A percentile compares a stretch with the other conserved stretches of the same genome.
Evolutionary conservation across 805 yeast genomes (phyloP).

Genomic region (Ogataea trehalophila): DNA sequence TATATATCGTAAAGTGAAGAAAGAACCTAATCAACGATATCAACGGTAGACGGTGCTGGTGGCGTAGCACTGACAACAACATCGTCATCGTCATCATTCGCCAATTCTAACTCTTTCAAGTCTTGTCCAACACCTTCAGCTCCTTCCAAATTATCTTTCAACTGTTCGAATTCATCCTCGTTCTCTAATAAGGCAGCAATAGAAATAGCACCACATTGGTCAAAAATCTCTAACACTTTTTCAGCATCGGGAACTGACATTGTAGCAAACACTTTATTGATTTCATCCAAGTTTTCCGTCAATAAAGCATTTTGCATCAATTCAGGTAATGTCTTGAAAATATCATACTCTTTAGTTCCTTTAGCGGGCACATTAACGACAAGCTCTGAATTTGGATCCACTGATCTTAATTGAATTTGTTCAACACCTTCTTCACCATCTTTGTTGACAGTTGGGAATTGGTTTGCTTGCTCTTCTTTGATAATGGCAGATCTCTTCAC

Average conservation of each 20-base stretch:
- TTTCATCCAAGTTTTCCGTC: constrained; percentile 66
- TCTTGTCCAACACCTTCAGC: constrained; percentile 8
- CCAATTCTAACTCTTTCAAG: constrained; percentile 14
- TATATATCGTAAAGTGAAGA: background rate
- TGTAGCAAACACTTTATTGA: constrained; percentile 74
- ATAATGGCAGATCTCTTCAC: constrained; percentile 68
- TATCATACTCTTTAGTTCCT: constrained; percentile 45
- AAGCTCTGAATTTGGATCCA: constrained; percentile 78
- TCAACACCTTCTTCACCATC: constrained; percentile 59
- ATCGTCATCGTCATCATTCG: constrained; percentile 11
- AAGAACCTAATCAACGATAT: constrained; percentile 34
- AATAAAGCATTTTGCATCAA: constrained; percentile 72
- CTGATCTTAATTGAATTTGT: constrained; percentile 79
- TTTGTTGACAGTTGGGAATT: constrained; percentile 20
- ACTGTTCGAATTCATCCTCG: constrained; percentile 58
- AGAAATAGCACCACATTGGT: constrained; percentile 78
- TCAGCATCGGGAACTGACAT: constrained; percentile 80
- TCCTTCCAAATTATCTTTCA: constrained; percentile 42
- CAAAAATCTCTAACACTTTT: constrained; percentile 61
- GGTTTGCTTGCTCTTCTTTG: constrained; percentile 39
- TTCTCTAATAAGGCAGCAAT: constrained; percentile 72
- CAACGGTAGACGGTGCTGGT: constrained; percentile 27
- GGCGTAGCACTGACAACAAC: background rate
- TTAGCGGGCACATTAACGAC: constrained; percentile 64
- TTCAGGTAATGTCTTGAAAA: constrained; percentile 53